Base-by-base conservation (phyloP, 1,284 basidiomycete species). In the Lentinus polychrous region DNA sequence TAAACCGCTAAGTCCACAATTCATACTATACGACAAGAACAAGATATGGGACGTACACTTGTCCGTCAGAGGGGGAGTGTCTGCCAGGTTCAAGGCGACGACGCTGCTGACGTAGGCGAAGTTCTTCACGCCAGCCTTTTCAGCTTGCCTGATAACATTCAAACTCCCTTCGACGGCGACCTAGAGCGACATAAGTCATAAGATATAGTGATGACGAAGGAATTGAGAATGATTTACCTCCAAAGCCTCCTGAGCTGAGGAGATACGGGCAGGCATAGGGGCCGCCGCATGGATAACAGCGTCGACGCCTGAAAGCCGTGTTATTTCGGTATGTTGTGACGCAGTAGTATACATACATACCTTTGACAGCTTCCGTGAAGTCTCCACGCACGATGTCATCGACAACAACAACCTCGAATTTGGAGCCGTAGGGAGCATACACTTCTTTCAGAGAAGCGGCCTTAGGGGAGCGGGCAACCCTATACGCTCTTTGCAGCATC, bases 111-210 rank as follows among this genome's bases (percentile, higher is more conserved):
- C 55, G 17, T 57, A 40, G 10, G 57, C 56, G 43, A 64, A 57
- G n/a, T 59, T 62, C 43, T 53, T 53, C 27, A 66, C 57, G 0
- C 65, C 64, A 1, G 57, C 58, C 20, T 55, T 49, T 35, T 63
- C 52, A 10, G 58, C 58, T 41, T 64, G 60, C n/a, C 55, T 57
- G 1, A 66, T 46, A 18, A 66, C 48, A 43, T 65, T 63, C 17
- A 60, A 40, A 2, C 57, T 61, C 8, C 63, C 63, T 11, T 60
- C 55, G 14, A 64, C 48, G 2, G 62, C 56, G 12, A 51, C 52
- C 62, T 65, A 43, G 24, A 24, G 35, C 48, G 10, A 10, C 4
- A 27, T 27, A 10, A 27, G 27, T 5, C 43, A 14, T 3, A 17
- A 45, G 3, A 3, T 27, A 3, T 3, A 20, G 17, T 17, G 38